These are phyloP conservation scores for Inga laurina DNA, from an alignment of 306 rosid species.

Conservation along the genomic window DNA sequence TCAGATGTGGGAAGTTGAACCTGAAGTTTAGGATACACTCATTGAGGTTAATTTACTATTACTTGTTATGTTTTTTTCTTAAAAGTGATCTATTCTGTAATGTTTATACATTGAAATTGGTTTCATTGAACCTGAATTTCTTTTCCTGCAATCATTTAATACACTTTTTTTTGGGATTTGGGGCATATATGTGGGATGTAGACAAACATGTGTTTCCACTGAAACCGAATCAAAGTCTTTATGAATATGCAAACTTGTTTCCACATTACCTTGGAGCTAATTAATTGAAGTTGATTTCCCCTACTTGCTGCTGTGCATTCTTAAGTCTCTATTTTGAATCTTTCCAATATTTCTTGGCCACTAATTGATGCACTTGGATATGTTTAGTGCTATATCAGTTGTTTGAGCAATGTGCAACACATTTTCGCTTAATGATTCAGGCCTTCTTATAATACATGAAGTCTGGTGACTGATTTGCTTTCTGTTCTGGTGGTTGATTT, in stretches of 20 bases:
- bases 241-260: background rate
- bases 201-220: background rate
- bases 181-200: background rate
- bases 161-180: background rate
- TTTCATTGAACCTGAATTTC: background rate
- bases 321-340: background rate
- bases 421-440: conserved; percentile 20
- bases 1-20: no score
- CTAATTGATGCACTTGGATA: conserved; percentile 2
- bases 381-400: conserved; percentile 8
- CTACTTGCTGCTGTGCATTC: background rate
- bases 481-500: no score
- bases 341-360: background rate
- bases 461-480: no score
- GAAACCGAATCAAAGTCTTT: background rate
- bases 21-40: no score
- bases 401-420: conserved; percentile 8
- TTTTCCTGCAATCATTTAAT: background rate
- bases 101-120: no score
- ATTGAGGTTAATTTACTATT: no score
- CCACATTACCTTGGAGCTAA: background rate
- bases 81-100: no score
- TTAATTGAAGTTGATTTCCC: background rate
- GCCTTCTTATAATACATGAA: conserved; percentile 37
- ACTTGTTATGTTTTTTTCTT: no score